These are phyloP conservation scores for Candida sanyaensis DNA, from an alignment of 1,139 yeast species.

Conservation along the genomic window DNA sequence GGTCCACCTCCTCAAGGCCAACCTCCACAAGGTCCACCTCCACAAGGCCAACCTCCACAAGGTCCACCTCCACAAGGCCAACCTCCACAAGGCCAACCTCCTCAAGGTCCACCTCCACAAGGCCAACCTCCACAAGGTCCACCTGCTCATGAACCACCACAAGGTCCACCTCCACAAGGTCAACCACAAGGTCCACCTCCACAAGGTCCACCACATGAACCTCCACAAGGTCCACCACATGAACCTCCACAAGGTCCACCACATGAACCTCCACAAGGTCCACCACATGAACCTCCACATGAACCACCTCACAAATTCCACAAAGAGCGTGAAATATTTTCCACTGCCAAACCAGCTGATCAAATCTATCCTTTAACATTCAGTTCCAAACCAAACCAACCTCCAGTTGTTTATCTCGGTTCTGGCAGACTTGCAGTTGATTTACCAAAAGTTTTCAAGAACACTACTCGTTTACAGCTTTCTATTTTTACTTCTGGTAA, in stretches of 20 bases:
- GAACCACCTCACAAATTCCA: background rate
- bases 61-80: slow-evolving; percentile 1
- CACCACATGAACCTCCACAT: slow-evolving; percentile 2
- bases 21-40: background rate
- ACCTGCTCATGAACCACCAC: too few relatives aligned
- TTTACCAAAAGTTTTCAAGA: slow-evolving; percentile 43
- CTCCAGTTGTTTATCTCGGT: slow-evolving; percentile 47
- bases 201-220: too few relatives aligned
- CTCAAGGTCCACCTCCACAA: too few relatives aligned
- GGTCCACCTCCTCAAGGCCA: background rate
- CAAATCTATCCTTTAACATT: slow-evolving; percentile 32
- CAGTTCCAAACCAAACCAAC: slow-evolving; percentile 16
- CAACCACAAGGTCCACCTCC: too few relatives aligned
- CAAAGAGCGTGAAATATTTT: slow-evolving; percentile 18
- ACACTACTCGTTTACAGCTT: slow-evolving; percentile 59
- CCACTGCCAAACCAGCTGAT: slow-evolving; percentile 32
- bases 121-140: too few relatives aligned
- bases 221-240: slow-evolving; percentile 1
- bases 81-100: background rate
- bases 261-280: slow-evolving; percentile 4
- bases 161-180: too few relatives aligned
- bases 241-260: background rate
- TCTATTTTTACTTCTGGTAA: slow-evolving; percentile 74
- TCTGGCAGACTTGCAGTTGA: slow-evolving; percentile 31
- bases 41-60: slow-evolving; percentile 2